These are phyloP conservation scores for Phytopythium chamaehyphon DNA, from an alignment of 352 stramenopile genomes.

Conservation along the genomic window DNA sequence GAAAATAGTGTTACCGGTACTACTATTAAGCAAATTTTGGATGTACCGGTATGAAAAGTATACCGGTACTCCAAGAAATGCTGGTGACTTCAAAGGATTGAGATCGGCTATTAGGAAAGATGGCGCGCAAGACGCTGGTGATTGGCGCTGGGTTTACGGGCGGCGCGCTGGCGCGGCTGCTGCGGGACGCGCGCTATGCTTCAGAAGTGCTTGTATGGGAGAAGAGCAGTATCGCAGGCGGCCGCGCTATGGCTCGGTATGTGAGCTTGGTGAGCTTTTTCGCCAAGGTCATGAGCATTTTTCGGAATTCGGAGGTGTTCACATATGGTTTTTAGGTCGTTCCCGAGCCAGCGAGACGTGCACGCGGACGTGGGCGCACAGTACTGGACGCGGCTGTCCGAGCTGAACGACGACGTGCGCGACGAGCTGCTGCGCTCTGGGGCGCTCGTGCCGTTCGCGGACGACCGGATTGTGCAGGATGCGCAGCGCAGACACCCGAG, in stretches of 20 bases:
- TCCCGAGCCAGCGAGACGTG: slow-evolving; percentile 45
- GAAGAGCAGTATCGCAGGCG: slow-evolving; percentile 61
- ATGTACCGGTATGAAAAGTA: too few species aligned
- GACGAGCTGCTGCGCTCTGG: slow-evolving; percentile 24
- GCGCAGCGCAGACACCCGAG: slow-evolving; percentile 18
- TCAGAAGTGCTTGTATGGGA: slow-evolving; percentile 61
- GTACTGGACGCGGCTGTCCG: slow-evolving; percentile 53
- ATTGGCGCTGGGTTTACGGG: slow-evolving; percentile 62
- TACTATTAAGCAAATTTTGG: too few species aligned
- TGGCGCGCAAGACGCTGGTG: slow-evolving; percentile 44
- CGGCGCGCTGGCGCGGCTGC: slow-evolving; percentile 40
- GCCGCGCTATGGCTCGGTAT: slow-evolving; percentile 64
- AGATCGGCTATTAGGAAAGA: too few species aligned
- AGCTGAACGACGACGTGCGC: slow-evolving; percentile 49
- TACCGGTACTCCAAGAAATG: too few species aligned
- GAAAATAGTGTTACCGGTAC: too few species aligned
- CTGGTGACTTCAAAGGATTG: too few species aligned
- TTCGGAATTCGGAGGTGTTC: neutral
- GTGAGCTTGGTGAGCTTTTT: neutral
- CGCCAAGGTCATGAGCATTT: too few species aligned
- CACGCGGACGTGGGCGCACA: slow-evolving; percentile 70
- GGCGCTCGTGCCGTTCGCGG: slow-evolving; percentile 36
- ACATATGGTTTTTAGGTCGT: slow-evolving; percentile 26
- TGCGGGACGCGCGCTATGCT: slow-evolving; percentile 34
- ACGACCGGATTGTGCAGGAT: slow-evolving; percentile 49